Evolutionary conservation across 305 asterid genomes (phyloP).

Genomic region (Plantago lanceolata): DNA sequence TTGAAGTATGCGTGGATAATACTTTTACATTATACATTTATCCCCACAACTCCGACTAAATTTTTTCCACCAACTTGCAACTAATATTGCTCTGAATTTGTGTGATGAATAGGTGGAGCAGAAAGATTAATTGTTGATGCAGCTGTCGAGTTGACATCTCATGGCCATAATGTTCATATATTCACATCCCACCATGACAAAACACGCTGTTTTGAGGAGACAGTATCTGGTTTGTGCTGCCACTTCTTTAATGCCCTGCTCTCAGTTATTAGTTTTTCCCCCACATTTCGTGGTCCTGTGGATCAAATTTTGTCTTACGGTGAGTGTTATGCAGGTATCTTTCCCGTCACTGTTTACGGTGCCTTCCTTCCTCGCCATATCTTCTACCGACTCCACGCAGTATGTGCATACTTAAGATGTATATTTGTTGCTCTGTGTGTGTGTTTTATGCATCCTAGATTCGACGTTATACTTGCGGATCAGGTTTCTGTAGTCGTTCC

Average conservation of each 20-base stretch:
- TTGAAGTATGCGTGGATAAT: no score
- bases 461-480: constrained; percentile 69
- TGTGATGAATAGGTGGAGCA: constrained; percentile 64
- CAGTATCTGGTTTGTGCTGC: constrained; percentile 55
- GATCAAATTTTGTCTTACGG: constrained; percentile 16
- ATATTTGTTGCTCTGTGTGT: constrained; percentile 78
- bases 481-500: constrained; percentile 85
- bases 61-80: constrained; percentile 7
- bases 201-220: constrained; percentile 86
- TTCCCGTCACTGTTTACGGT: constrained; percentile 75
- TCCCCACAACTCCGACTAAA: no score
- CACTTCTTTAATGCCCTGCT: constrained; percentile 1
- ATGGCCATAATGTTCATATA: constrained; percentile 73
- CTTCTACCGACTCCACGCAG: constrained; percentile 73
- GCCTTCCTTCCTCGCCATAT: constrained; percentile 80
- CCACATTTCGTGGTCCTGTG: not conserved
- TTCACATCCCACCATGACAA: constrained; percentile 87
- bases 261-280: no score
- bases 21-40: no score
- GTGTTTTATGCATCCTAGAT: constrained; percentile 60
- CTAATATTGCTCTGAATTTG: constrained; percentile 8
- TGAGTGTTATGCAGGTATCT: constrained; percentile 44
- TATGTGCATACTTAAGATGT: constrained; percentile 86
- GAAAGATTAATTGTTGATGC: constrained; percentile 90
- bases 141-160: constrained; percentile 73